Conservation (phyloP, 1,284 basidiomycete species). For the Microstroma glucosiphilum region DNA sequence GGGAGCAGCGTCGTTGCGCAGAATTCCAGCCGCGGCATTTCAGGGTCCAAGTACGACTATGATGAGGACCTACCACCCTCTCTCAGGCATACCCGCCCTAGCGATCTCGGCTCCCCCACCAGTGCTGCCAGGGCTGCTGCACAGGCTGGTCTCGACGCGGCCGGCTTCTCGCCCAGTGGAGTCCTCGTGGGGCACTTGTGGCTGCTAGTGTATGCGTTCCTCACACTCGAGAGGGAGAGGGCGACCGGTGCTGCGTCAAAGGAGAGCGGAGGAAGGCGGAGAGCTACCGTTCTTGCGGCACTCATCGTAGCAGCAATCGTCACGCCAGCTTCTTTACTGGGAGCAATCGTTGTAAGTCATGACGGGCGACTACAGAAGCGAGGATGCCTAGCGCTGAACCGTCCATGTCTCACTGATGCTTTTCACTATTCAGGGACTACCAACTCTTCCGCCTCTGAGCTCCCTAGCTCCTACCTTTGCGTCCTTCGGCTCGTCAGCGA, state of each 20-base stretch:
- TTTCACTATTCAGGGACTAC: too few relatives aligned
- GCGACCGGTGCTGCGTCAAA: constrained; percentile 26
- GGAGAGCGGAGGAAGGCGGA: constrained; percentile 37
- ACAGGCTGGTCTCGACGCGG: constrained; percentile 16
- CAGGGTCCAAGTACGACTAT: constrained; percentile 10
- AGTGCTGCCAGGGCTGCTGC: constrained; percentile 14
- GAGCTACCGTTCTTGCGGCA: constrained; percentile 40
- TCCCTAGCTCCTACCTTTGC: constrained; percentile 19
- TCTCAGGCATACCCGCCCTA: constrained; percentile 21
- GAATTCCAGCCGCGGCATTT: too few relatives aligned
- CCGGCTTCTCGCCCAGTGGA: constrained; percentile 26
- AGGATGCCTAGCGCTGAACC: neutral
- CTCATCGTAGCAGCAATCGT: constrained; percentile 28
- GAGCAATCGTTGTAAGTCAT: constrained; percentile 27
- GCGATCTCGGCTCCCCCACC: constrained; percentile 9
- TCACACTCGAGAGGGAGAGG: constrained; percentile 40
- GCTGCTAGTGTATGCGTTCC: constrained; percentile 34
- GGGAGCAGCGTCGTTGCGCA: neutral
- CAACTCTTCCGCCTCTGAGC: constrained; percentile 17
- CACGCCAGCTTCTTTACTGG: constrained; percentile 27
- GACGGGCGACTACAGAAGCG: constrained; percentile 1
- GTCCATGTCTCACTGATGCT: neutral
- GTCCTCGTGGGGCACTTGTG: constrained; percentile 30
- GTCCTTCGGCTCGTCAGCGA: neutral
- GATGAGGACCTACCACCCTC: constrained; percentile 31